Percentiles rank a stretch among this genome's conserved stretches.
Evolutionary conservation across 1,284 basidiomycete genomes (phyloP).

Genomic region (Vanrija sp.): DNA sequence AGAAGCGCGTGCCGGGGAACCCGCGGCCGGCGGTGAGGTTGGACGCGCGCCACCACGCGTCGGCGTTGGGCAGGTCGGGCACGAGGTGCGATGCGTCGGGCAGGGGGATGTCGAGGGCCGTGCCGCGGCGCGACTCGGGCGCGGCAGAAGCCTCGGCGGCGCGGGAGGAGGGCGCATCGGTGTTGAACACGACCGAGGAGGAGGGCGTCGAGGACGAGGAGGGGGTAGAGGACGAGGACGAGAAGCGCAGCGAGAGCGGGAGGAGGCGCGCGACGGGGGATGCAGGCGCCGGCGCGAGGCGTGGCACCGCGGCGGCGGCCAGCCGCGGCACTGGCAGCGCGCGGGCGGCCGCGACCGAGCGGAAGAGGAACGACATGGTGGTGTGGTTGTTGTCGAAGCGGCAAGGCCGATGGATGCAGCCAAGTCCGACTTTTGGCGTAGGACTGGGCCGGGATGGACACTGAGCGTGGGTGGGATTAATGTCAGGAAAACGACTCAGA

Average conservation of each 20-base stretch:
- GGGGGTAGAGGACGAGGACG: neutral
- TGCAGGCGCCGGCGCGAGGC: neutral
- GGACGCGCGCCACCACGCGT: conserved; percentile 17
- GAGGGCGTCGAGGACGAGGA: neutral
- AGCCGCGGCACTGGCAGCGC: neutral
- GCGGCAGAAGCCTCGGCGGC: neutral
- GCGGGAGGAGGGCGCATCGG: neutral
- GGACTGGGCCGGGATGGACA: neutral
- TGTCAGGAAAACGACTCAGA: no score
- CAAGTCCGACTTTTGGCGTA: neutral
- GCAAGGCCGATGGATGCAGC: no score
- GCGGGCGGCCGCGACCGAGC: neutral
- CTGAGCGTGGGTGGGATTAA: no score
- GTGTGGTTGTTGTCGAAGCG: neutral
- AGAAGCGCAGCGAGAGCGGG: neutral
- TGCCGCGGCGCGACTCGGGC: neutral
- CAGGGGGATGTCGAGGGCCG: neutral
- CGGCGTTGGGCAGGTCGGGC: conserved; percentile 3
- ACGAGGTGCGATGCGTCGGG: conserved; percentile 1
- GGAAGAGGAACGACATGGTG: conserved; percentile 2
- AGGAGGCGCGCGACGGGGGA: neutral
- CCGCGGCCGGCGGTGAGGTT: conserved; percentile 3
- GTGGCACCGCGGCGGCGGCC: neutral
- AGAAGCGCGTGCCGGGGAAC: conserved; percentile 22
- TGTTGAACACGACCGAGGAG: neutral